A percentile compares a stretch with the other conserved stretches of the same genome.
Conservation (phyloP, 1,284 basidiomycete species). For the Uromyces viciae-fabae region DNA sequence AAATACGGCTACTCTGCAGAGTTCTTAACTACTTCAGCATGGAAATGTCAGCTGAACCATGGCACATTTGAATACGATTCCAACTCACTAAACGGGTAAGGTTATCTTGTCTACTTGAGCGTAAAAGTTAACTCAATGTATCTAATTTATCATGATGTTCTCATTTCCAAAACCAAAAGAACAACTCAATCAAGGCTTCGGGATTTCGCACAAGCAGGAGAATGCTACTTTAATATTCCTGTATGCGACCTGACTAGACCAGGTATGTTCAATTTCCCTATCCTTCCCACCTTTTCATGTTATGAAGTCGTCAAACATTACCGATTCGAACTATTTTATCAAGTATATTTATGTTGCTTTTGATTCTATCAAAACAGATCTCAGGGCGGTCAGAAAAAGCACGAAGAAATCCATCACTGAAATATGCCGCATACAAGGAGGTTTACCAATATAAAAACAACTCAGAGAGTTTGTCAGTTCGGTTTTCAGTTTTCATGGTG, state of each 20-base stretch:
- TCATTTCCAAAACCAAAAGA: not conserved
- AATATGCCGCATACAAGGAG: conserved; percentile 29
- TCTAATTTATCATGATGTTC: not conserved
- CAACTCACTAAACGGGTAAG: conserved; percentile 26
- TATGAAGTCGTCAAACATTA: not conserved
- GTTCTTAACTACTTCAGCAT: conserved; percentile 41
- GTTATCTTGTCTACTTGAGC: not conserved
- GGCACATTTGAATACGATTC: conserved; percentile 41
- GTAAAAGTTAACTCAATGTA: not conserved
- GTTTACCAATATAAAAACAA: conserved; percentile 37
- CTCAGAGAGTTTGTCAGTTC: too few relatives aligned
- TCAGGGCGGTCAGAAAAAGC: not conserved
- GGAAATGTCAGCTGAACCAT: conserved; percentile 40
- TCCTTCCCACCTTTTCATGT: not conserved
- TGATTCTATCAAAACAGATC: not conserved
- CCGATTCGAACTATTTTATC: too few relatives aligned
- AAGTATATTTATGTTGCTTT: not conserved
- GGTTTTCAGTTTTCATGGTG: too few relatives aligned
- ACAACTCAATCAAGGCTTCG: not conserved
- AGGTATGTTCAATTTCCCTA: not conserved
- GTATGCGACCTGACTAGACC: conserved; percentile 36
- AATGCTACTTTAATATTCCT: conserved; percentile 42
- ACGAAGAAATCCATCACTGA: conserved; percentile 14
- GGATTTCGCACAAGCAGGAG: conserved; percentile 23
- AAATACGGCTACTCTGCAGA: conserved; percentile 36